phyloP scores from a whole-genome alignment of 352 stramenopile genomes.

The Phytophthora brassicae region DNA sequence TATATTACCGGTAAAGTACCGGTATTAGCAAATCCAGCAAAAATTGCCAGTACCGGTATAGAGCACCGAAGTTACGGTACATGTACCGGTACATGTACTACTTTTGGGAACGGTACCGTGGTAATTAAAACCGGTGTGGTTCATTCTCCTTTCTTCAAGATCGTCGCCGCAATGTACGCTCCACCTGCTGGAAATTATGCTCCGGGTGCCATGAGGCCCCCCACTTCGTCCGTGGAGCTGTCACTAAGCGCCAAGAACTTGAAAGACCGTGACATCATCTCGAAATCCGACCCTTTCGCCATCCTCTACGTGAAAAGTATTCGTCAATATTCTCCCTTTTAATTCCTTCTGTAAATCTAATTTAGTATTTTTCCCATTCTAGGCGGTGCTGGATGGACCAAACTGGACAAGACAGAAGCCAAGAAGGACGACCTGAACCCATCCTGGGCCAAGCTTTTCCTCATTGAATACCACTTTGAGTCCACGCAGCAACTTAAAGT shows the following conservation, averaged over 20 bases:
- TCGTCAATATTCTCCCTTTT: background rate
- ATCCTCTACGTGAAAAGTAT: constrained; percentile 54
- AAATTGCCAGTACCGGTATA: no score
- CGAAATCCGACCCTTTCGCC: constrained; percentile 88
- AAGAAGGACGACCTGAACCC: constrained; percentile 80
- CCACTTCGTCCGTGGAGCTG: constrained; percentile 75
- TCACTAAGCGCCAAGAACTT: constrained; percentile 80
- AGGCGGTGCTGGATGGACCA: constrained; percentile 62
- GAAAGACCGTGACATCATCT: constrained; percentile 85
- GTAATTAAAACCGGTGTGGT: no score
- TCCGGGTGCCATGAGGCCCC: constrained; percentile 18
- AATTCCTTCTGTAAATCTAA: constrained; percentile 1
- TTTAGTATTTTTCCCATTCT: background rate
- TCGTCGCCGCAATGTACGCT: constrained; percentile 26
- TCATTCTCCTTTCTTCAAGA: constrained; percentile 16
- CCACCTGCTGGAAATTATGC: constrained; percentile 4
- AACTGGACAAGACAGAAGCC: constrained; percentile 78
- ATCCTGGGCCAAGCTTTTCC: constrained; percentile 77
- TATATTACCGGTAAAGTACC: no score
- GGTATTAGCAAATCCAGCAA: no score
- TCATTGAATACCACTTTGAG: constrained; percentile 87
- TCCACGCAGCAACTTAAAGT: constrained; percentile 83
- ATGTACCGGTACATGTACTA: no score
- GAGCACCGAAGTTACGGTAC: no score
- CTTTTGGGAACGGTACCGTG: no score